These are phyloP conservation scores for Candida ficus DNA, from an alignment of 805 yeast genomes.

Conservation along the genomic window DNA sequence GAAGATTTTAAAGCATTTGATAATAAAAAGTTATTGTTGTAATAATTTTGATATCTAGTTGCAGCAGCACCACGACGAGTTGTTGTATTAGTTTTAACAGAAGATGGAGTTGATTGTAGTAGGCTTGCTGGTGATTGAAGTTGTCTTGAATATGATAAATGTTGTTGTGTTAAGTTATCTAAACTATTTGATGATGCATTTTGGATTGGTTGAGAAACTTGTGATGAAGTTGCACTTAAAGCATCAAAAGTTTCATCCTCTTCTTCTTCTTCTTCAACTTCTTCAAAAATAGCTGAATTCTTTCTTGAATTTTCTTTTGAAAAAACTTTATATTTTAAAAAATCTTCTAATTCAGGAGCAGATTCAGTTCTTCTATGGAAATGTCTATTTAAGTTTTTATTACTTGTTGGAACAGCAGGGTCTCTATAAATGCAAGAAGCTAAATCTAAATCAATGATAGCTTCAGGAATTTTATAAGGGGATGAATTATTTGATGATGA, in stretches of 20 bases:
- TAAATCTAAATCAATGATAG: conserved; percentile 51
- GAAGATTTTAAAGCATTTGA: conserved; percentile 40
- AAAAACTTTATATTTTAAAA: conserved; percentile 19
- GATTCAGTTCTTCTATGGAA: conserved; percentile 50
- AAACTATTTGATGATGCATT: conserved; percentile 21
- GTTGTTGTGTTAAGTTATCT: conserved; percentile 9
- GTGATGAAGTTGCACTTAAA: conserved; percentile 17
- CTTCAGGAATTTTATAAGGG: conserved; percentile 39
- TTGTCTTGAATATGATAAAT: conserved; percentile 7
- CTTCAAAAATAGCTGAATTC: conserved; percentile 29
- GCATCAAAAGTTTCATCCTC: conserved; percentile 13
- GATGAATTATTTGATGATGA: conserved; percentile 5
- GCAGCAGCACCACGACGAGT: conserved; percentile 36
- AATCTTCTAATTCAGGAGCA: conserved; percentile 46
- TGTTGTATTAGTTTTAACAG: conserved; percentile 12
- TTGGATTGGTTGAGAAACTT: conserved; percentile 10
- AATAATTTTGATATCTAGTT: conserved; percentile 44
- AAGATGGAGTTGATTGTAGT: conserved; percentile 27
- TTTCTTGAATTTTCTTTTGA: conserved; percentile 15
- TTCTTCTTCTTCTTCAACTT: conserved; percentile 26
- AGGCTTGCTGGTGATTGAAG: conserved; percentile 7
- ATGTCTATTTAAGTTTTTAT: conserved; percentile 23
- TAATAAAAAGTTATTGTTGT: conserved; percentile 39
- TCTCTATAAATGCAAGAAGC: conserved; percentile 37
- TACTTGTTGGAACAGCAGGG: conserved; percentile 16